phyloP scores from a whole-genome alignment of 2,329 filamentous ascomycete species.

The Lachnellula arida region DNA sequence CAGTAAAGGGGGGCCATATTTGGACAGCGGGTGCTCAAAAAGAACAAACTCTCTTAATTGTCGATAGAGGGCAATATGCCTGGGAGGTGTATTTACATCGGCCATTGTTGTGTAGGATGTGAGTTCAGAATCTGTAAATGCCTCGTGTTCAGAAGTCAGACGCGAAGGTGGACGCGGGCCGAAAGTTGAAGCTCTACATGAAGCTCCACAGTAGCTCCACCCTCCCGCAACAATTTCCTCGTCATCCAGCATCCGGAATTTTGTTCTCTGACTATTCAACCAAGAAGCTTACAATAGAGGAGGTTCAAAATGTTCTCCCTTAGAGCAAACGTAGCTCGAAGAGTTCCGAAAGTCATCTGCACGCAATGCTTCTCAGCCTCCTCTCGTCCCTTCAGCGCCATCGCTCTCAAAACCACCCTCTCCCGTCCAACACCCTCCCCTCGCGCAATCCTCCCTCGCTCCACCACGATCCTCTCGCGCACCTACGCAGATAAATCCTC shows the following conservation, averaged over 20 bases:
- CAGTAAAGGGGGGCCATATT: conserved; percentile 23
- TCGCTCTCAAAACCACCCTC: conserved; percentile 1
- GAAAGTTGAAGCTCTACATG: no score
- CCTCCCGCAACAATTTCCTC: background rate
- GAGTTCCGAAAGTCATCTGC: conserved; percentile 3
- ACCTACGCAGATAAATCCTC: conserved; percentile 15
- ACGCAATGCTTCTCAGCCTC: conserved; percentile 10
- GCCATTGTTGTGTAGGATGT: background rate
- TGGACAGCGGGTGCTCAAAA: conserved; percentile 25
- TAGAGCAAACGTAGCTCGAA: conserved; percentile 12
- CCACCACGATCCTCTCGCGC: background rate
- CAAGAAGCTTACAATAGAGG: background rate
- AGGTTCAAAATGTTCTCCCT: conserved; percentile 19
- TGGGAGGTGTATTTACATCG: conserved; percentile 4
- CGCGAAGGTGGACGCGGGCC: no score
- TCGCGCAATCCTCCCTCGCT: background rate
- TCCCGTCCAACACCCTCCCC: background rate
- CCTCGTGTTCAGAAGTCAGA: no score
- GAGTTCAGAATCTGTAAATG: background rate
- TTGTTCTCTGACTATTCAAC: background rate
- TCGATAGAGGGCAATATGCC: conserved; percentile 11
- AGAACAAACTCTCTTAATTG: conserved; percentile 25
- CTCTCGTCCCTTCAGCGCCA: conserved; percentile 1
- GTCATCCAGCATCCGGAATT: no score
- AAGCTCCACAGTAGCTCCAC: no score